Conservation (phyloP, 2,329 filamentous ascomycete species). For the Claviceps paspali region DNA sequence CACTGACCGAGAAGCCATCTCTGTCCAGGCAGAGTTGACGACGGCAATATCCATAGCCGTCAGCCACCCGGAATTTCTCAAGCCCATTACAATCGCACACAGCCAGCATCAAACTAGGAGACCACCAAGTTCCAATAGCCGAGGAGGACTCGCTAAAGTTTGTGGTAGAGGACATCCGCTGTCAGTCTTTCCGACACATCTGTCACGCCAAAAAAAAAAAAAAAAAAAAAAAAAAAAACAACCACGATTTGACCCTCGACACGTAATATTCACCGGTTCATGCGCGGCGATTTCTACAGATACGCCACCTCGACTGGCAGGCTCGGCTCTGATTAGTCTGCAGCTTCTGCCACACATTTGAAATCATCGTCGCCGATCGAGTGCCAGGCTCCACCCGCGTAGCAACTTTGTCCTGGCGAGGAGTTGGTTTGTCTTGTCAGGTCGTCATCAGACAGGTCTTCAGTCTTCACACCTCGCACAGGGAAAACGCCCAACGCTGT, state of each 20-base stretch:
- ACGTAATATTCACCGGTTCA: not conserved
- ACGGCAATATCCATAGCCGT: not conserved
- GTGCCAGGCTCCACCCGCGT: conserved; percentile 1
- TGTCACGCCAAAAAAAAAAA: no score
- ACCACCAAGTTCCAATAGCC: conserved; percentile 4
- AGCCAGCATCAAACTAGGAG: not conserved
- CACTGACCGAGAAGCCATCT: not conserved
- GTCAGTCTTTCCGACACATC: conserved; percentile 2
- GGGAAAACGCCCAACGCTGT: not conserved
- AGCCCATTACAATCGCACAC: not conserved
- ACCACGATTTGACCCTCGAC: not conserved
- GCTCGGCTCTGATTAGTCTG: conserved; percentile 1
- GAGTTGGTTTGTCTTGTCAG: not conserved
- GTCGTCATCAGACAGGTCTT: not conserved
- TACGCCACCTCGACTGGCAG: not conserved
- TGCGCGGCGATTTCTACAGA: not conserved
- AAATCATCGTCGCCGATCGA: conserved; percentile 1
- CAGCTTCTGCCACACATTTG: conserved; percentile 7
- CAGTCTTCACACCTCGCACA: conserved; percentile 2
- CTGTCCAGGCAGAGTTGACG: not conserved
- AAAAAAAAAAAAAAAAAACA: not conserved
- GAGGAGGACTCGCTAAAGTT: conserved; percentile 8
- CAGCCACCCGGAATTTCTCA: not conserved
- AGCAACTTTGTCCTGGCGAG: not conserved
- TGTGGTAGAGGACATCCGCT: conserved; percentile 1